These are phyloP conservation scores for Neofusicoccum sp. DNA, from an alignment of 2,329 filamentous ascomycete genomes.

Conservation along the genomic window DNA sequence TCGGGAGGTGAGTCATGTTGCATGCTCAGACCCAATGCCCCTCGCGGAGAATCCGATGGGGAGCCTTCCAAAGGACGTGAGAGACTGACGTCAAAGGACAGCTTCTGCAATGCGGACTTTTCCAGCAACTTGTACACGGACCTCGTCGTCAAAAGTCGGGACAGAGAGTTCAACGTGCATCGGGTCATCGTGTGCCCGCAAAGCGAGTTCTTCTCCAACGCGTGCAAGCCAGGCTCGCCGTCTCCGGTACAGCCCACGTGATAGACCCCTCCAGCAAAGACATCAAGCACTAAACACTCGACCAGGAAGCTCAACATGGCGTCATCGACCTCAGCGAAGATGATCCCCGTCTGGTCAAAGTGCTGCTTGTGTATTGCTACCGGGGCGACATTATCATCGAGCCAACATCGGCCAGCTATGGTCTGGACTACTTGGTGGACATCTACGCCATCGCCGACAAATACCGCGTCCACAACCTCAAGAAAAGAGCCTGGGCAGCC, in stretches of 20 bases:
- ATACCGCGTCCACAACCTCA: not conserved
- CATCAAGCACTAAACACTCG: not conserved
- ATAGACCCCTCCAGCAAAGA: not conserved
- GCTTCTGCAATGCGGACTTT: not conserved
- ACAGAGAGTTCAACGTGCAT: not conserved
- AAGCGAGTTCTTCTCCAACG: not conserved
- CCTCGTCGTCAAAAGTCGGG: not conserved
- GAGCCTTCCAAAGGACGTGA: not conserved
- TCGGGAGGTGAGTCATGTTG: too few relatives aligned
- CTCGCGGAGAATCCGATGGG: too few relatives aligned
- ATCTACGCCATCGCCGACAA: slow-evolving; percentile 6
- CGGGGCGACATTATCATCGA: slow-evolving; percentile 17
- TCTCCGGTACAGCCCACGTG: not conserved
- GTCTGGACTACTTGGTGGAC: not conserved
- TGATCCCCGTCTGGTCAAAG: not conserved
- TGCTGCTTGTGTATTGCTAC: slow-evolving; percentile 13
- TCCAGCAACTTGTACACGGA: not conserved
- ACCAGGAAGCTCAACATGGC: not conserved
- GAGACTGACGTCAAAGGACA: not conserved
- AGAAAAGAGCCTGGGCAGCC: not conserved
- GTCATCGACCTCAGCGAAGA: slow-evolving; percentile 12
- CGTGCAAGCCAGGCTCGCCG: not conserved
- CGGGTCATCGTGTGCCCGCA: not conserved
- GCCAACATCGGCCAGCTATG: not conserved
- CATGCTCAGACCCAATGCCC: too few relatives aligned